Percentiles rank a stretch among this genome's conserved stretches.
phyloP scores from a whole-genome alignment of 2,329 filamentous ascomycete species.

The Clonostachys sp. region DNA sequence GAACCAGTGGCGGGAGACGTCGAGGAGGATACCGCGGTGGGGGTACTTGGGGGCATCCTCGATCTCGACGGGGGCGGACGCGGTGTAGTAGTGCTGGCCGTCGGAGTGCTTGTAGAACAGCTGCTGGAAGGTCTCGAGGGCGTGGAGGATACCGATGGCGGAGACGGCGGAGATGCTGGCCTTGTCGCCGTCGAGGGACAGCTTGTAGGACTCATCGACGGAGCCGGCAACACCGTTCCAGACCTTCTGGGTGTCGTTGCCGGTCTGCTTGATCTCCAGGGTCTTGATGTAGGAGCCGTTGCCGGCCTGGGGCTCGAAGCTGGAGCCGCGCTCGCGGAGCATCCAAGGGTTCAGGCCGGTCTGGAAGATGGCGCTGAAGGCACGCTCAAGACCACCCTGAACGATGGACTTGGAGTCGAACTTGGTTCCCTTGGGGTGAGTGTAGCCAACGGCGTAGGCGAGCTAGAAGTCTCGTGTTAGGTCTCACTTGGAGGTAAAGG shows the following conservation, averaged over 20 bases:
- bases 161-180: constrained; percentile 61
- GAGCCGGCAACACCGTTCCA: constrained; percentile 58
- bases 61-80: constrained; percentile 65
- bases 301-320: constrained; percentile 53
- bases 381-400: constrained; percentile 50
- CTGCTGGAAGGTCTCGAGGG: constrained; percentile 73
- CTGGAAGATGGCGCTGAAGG: constrained; percentile 60
- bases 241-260: constrained; percentile 43
- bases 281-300: constrained; percentile 41
- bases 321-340: constrained; percentile 58
- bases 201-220: constrained; percentile 72
- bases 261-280: constrained; percentile 60
- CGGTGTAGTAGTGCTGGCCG: constrained; percentile 59
- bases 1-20: constrained; percentile 71
- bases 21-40: constrained; percentile 77
- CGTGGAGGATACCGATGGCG: constrained; percentile 65
- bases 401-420: constrained; percentile 50
- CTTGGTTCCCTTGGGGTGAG: constrained; percentile 25
- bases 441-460: constrained; percentile 38
- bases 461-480: constrained; percentile 31
- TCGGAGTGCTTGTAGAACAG: constrained; percentile 71
- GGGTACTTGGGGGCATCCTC: constrained; percentile 68
- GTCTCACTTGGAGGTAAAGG: constrained; percentile 3
- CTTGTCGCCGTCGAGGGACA: constrained; percentile 48
- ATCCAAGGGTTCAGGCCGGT: constrained; percentile 75